phyloP scores from a whole-genome alignment of 2,329 filamentous ascomycete species.

The Calcarisporium arbuscula region DNA sequence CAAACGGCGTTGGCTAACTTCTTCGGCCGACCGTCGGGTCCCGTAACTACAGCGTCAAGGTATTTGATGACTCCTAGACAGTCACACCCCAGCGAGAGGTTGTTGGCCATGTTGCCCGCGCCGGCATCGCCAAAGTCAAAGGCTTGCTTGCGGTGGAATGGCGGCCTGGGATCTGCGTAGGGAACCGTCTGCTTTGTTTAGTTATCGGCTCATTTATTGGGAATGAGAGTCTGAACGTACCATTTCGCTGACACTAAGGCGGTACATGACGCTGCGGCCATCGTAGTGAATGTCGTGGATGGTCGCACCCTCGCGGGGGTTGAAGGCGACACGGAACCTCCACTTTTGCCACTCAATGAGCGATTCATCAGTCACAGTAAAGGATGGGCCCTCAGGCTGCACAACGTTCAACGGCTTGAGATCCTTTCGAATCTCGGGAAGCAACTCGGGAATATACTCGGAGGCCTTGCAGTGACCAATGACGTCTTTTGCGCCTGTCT shows the following conservation, averaged over 20 bases:
- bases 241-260: conserved; percentile 1
- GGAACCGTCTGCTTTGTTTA: conserved; percentile 37
- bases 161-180: conserved; percentile 50
- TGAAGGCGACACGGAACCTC: conserved; percentile 63
- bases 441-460: conserved; percentile 37
- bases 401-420: conserved; percentile 12
- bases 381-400: conserved; percentile 27
- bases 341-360: conserved; percentile 56
- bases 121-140: conserved; percentile 64
- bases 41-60: conserved; percentile 27
- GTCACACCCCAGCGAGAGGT: conserved; percentile 58
- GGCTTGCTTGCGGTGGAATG: conserved; percentile 54
- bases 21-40: conserved; percentile 28
- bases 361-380: conserved; percentile 30
- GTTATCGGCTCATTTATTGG: not conserved
- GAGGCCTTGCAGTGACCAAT: conserved; percentile 24
- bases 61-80: conserved; percentile 57
- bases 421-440: conserved; percentile 27
- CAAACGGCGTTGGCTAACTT: conserved; percentile 35
- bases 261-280: conserved; percentile 44
- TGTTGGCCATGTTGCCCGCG: conserved; percentile 58
- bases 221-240: conserved; percentile 2
- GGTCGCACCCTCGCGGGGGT: conserved; percentile 61
- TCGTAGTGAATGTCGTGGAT: conserved; percentile 65
- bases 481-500: conserved; percentile 11